phyloP scores from a whole-genome alignment of 2,329 filamentous ascomycete genomes.

The Penicillium decumbens region DNA sequence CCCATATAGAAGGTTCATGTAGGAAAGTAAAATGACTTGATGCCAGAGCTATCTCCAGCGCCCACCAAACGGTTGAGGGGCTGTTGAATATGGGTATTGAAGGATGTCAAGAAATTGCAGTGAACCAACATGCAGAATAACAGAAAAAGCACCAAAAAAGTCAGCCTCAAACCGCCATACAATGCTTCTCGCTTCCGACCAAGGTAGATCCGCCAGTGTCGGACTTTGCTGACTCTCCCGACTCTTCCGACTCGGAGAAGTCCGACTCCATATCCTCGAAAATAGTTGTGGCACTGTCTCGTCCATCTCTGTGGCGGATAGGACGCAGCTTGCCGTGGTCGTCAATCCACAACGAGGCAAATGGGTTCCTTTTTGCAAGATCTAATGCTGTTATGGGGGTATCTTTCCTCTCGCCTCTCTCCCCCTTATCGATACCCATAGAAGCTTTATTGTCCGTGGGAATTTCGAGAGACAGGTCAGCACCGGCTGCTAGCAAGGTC shows the following conservation, averaged over 20 bases:
- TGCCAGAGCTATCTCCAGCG: not conserved
- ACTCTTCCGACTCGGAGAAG: not conserved
- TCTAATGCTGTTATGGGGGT: conserved; percentile 2
- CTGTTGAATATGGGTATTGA: not conserved
- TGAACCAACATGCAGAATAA: not conserved
- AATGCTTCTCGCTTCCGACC: not conserved
- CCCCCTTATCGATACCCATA: not conserved
- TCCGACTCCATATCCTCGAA: conserved; percentile 10
- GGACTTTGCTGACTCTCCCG: not conserved
- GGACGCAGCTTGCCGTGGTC: conserved; percentile 1
- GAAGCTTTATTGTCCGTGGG: conserved; percentile 7
- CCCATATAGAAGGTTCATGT: not conserved
- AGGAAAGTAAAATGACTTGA: not conserved
- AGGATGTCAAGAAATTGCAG: not conserved
- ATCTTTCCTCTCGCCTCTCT: not conserved
- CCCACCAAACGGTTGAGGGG: not conserved
- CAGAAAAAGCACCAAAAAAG: not conserved
- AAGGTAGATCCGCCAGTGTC: not conserved
- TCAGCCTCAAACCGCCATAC: not conserved
- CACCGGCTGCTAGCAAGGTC: conserved; percentile 23
- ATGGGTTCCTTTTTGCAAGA: conserved; percentile 3
- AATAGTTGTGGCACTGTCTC: conserved; percentile 17
- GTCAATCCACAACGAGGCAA: conserved; percentile 6
- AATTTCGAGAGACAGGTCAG: conserved; percentile 20
- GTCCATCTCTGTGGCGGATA: not conserved